Percentiles rank a stretch among this genome's conserved stretches.
Conservation (phyloP, 495 filamentous ascomycete species). For the Trichoderma reesei region DNA sequence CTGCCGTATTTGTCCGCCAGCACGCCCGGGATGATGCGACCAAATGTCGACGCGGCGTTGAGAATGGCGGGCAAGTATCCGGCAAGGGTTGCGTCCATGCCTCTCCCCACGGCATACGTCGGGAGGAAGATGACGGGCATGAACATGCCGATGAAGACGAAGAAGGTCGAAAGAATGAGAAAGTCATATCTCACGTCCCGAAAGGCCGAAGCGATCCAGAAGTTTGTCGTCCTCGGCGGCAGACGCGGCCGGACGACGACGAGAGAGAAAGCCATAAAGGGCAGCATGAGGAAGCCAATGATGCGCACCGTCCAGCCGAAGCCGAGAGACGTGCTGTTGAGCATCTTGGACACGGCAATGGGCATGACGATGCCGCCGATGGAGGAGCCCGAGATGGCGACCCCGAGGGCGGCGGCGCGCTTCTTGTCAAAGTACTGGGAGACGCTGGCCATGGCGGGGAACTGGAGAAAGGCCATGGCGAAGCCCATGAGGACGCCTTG, state of each 20-base stretch:
- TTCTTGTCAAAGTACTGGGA: slow-evolving; percentile 46
- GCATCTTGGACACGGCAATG: slow-evolving; percentile 32
- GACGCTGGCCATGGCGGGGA: slow-evolving; percentile 43
- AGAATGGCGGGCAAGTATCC: slow-evolving; percentile 41
- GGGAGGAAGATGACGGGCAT: slow-evolving; percentile 49
- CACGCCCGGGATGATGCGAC: slow-evolving; percentile 46
- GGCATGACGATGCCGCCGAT: slow-evolving; percentile 47
- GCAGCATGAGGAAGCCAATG: slow-evolving; percentile 45
- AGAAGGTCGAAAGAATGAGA: slow-evolving; percentile 31
- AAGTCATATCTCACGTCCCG: slow-evolving; percentile 26
- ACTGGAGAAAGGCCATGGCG: slow-evolving; percentile 37
- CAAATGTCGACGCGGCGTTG: slow-evolving; percentile 45
- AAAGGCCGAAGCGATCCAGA: slow-evolving; percentile 36
- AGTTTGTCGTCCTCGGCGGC: slow-evolving; percentile 30
- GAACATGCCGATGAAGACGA: slow-evolving; percentile 43
- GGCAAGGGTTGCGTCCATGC: slow-evolving; percentile 38
- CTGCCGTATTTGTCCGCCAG: slow-evolving; percentile 45
- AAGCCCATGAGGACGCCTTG: slow-evolving; percentile 49
- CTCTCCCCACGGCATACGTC: slow-evolving; percentile 37
- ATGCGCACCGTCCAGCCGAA: slow-evolving; percentile 55
- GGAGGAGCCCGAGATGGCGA: slow-evolving; percentile 46
- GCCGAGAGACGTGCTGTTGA: slow-evolving; percentile 30
- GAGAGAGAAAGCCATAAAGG: slow-evolving; percentile 35
- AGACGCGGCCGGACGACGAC: slow-evolving; percentile 35
- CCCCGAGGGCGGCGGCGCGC: slow-evolving; percentile 43